A percentile compares a stretch with the other conserved stretches of the same genome.
These are phyloP conservation scores for Claviceps spartinae DNA, from an alignment of 2,329 filamentous ascomycete genomes.

Conservation along the genomic window DNA sequence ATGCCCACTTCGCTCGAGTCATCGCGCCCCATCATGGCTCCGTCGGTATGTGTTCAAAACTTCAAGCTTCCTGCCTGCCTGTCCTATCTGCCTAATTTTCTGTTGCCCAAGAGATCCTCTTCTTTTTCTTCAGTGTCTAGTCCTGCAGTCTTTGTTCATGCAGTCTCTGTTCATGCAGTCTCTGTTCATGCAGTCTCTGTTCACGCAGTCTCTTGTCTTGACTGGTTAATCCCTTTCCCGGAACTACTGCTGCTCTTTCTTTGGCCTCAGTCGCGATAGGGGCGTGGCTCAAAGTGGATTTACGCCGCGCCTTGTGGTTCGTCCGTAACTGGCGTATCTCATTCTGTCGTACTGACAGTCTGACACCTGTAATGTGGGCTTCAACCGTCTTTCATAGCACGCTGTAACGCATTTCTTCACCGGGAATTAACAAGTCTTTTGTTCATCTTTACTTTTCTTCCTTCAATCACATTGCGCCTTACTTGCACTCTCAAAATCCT, in stretches of 20 bases:
- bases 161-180: neutral
- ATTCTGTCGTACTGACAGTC: neutral
- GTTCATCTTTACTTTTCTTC: neutral
- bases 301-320: neutral
- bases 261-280: neutral
- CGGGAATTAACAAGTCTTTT: neutral
- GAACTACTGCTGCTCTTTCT: neutral
- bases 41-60: slow-evolving; percentile 37
- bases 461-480: neutral
- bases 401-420: neutral
- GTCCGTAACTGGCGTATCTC: slow-evolving; percentile 3
- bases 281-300: neutral
- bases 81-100: neutral
- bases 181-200: slow-evolving; percentile 3
- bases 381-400: neutral
- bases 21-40: slow-evolving; percentile 48
- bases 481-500: neutral
- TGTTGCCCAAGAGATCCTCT: neutral
- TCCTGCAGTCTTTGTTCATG: slow-evolving; percentile 1
- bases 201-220: neutral
- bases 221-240: slow-evolving; percentile 5
- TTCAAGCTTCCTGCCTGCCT: neutral
- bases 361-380: neutral
- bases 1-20: slow-evolving; percentile 50
- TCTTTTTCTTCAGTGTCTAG: neutral